Conservation (phyloP, 768 basidiomycete species). For the Agrocybe praecox region DNA sequence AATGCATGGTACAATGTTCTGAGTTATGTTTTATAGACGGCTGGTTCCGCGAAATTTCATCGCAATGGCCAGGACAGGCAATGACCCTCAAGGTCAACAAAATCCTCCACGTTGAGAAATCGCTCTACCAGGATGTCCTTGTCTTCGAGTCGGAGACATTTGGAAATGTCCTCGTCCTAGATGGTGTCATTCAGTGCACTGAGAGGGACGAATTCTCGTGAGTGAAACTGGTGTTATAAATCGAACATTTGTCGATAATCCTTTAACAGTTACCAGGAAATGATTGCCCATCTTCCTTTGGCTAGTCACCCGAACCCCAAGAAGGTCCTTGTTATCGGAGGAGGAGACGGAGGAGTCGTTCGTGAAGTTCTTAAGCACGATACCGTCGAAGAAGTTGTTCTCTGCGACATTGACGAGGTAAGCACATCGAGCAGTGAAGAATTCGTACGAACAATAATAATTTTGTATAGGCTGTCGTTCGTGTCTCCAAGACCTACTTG, state of each 20-base stretch:
- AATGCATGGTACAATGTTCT: constrained; percentile 2
- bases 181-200: constrained; percentile 95
- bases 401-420: constrained; percentile 98
- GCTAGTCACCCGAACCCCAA: constrained; percentile 95
- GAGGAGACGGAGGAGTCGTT: constrained; percentile 97
- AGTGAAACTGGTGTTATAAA: constrained; percentile 29
- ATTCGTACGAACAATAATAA: too few species aligned
- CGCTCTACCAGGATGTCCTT: constrained; percentile 94
- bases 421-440: not conserved
- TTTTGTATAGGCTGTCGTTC: constrained; percentile 80
- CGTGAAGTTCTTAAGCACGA: constrained; percentile 96
- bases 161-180: constrained; percentile 95
- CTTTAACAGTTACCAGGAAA: constrained; percentile 85
- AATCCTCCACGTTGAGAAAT: constrained; percentile 93
- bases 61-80: constrained; percentile 97
- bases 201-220: constrained; percentile 99
- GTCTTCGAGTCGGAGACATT: constrained; percentile 96
- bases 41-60: constrained; percentile 94
- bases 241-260: not conserved
- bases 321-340: constrained; percentile 95
- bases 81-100: constrained; percentile 96
- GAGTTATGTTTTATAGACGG: constrained; percentile 55
- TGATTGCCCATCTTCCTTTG: constrained; percentile 98
- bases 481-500: constrained; percentile 91
- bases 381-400: constrained; percentile 86